Conservation (phyloP, 441 rosid species). For the Jatropha podagrica region DNA sequence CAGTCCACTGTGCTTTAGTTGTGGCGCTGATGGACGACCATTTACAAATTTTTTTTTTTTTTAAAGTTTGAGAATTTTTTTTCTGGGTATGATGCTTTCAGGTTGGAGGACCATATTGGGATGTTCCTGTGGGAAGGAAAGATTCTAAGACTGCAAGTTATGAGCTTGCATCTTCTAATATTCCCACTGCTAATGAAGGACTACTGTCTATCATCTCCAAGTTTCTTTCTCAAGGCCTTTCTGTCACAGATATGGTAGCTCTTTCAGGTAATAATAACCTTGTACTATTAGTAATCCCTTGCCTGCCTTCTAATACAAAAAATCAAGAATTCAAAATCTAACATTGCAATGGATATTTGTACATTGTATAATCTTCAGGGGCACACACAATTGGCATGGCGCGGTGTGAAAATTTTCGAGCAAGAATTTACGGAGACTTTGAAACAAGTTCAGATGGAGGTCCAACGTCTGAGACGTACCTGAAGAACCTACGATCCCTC, state of each 20-base stretch:
- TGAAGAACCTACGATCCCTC: conserved; percentile 49
- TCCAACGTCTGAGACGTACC: conserved; percentile 46
- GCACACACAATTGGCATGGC: conserved; percentile 92
- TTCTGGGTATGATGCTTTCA: conserved; percentile 21
- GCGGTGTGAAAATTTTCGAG: conserved; percentile 56
- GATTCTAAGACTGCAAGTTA: conserved; percentile 67
- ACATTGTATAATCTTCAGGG: conserved; percentile 36
- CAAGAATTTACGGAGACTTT: conserved; percentile 51
- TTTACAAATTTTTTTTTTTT: background rate
- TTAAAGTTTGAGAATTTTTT: background rate
- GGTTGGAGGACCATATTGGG: conserved; percentile 97
- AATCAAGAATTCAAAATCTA: background rate
- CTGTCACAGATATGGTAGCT: conserved; percentile 73
- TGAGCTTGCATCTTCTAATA: conserved; percentile 51
- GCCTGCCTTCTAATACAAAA: background rate
- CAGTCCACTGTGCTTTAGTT: no score
- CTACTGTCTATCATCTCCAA: conserved; percentile 52
- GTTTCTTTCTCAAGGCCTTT: conserved; percentile 73
- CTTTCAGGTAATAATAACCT: conserved; percentile 53
- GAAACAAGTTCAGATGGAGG: conserved; percentile 42
- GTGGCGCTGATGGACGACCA: no score
- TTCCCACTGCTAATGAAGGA: conserved; percentile 72
- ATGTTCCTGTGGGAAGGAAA: conserved; percentile 75
- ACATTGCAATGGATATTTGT: background rate
- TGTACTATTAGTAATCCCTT: background rate